Percentiles rank a stretch among this genome's conserved stretches.
These are phyloP conservation scores for Ustilago hordei DNA, from an alignment of 1,284 basidiomycete genomes.

Conservation along the genomic window DNA sequence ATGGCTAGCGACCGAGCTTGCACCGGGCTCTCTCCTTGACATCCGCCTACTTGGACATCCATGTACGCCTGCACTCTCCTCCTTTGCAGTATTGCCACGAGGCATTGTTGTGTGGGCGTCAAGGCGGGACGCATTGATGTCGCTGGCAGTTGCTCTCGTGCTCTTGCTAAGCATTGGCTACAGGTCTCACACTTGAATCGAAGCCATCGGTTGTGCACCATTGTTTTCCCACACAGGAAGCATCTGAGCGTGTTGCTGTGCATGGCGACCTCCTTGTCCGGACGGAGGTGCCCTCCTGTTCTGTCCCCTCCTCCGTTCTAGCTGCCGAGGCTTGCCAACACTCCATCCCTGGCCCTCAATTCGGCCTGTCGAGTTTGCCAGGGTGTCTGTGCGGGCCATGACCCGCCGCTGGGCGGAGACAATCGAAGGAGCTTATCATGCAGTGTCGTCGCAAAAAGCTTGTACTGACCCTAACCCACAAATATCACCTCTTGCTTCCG, in stretches of 20 bases:
- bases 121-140: neutral
- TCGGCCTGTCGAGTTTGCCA: slow-evolving; percentile 1
- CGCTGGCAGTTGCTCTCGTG: slow-evolving; percentile 11
- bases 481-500: slow-evolving; percentile 5
- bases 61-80: neutral
- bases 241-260: slow-evolving; percentile 7
- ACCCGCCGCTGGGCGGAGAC: slow-evolving; percentile 1
- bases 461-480: slow-evolving; percentile 14
- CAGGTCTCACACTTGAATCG: neutral
- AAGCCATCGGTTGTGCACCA: slow-evolving; percentile 27
- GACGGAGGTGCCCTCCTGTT: neutral
- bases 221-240: slow-evolving; percentile 25
- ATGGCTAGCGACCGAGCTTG: slow-evolving; percentile 35
- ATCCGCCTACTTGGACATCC: neutral
- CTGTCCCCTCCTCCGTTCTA: neutral
- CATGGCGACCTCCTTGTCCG: slow-evolving; percentile 8
- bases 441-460: neutral
- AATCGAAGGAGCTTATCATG: neutral
- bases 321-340: neutral
- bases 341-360: neutral
- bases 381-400: slow-evolving; percentile 2
- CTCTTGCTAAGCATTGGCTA: neutral
- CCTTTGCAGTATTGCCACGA: slow-evolving; percentile 8
- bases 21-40: slow-evolving; percentile 27
- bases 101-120: slow-evolving; percentile 31